phyloP scores from a whole-genome alignment of 2,329 filamentous ascomycete species.

The Epichloe hybrida region DNA sequence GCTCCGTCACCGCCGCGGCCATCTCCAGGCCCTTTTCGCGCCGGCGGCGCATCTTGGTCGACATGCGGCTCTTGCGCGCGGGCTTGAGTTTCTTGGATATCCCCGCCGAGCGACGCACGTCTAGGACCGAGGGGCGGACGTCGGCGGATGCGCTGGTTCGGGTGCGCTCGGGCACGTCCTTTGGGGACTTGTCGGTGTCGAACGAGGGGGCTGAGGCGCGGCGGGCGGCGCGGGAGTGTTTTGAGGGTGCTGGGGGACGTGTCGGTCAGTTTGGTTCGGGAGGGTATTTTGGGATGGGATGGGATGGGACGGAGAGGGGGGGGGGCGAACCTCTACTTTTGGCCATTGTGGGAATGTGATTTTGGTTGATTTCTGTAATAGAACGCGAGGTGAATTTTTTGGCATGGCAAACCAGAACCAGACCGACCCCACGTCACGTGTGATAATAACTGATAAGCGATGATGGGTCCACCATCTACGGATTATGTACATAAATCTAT shows the following conservation, averaged over 20 bases:
- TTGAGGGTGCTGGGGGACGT: conserved; percentile 37
- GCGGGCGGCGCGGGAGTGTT: conserved; percentile 62
- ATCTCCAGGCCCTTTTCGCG: conserved; percentile 45
- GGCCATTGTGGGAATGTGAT: conserved; percentile 6
- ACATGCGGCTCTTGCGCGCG: conserved; percentile 39
- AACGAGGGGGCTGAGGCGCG: conserved; percentile 58
- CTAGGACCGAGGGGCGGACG: conserved; percentile 51
- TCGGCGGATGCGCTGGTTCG: background rate
- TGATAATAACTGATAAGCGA: background rate
- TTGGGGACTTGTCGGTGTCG: conserved; percentile 58
- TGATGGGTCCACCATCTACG: background rate
- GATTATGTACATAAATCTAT: background rate
- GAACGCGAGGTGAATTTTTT: background rate
- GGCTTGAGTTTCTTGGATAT: conserved; percentile 53
- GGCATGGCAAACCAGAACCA: background rate
- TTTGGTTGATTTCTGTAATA: background rate
- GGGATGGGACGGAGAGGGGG: background rate
- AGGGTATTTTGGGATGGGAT: background rate
- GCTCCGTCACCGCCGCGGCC: conserved; percentile 46
- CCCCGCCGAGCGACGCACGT: conserved; percentile 52
- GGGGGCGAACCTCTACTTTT: conserved; percentile 6
- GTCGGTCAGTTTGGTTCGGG: background rate
- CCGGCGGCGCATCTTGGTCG: conserved; percentile 39
- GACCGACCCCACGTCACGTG: background rate
- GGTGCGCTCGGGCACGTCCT: conserved; percentile 29